Base-by-base conservation (phyloP, 228 moss, liverwort and hornwort genomes). In the Sphagnum fallax region DNA sequence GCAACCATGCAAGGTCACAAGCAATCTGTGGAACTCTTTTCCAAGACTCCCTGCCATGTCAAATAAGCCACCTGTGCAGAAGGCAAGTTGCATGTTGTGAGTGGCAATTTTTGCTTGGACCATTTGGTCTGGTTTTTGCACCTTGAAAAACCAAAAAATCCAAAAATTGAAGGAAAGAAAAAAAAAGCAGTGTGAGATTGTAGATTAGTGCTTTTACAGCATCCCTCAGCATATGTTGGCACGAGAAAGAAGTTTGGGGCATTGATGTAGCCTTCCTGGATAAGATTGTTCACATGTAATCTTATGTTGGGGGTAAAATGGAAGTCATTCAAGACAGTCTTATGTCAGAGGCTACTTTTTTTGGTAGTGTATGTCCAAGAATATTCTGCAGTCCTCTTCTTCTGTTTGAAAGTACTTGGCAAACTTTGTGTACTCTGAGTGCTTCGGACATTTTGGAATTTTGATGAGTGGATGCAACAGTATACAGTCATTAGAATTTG, bases 1-100 rank as follows among this genome's bases (percentile, higher is more conserved):
- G 68, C 67, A 77, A 70, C 80, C 82, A 78, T 81, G 86, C 77
- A 77, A 86, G 85, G 72, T 77, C 73, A 78, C 74, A 52, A 82
- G 68, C 77, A 85, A 79, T 73, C 66, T 64, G 71, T 79, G 73
- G 72, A 71, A 71, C 75, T 73, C 73, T 72, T 72, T 62, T 60
- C 4, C 72, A 66, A 73, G 32, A 2, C 32, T 32, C 49, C 65
- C 73, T 84, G 66, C 79, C 65, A 60, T 74, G 69, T 79, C 66
- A 32, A 32, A 32, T 32, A 32, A 32, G 32, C 32, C 32, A 59
- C 68, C 73, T 75, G 81, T 77, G 77, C 71, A 77, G 74, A 67
- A 52, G 32, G 32, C 52, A 67, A 72, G 67, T 72, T 78, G 72
- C 74, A 71, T 72, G 63, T 77, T 70, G 69, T 81, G 73, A 70